Percentiles rank a stretch among this genome's conserved stretches.
Evolutionary conservation across 768 basidiomycete species (phyloP).

Genomic region (Pulveroboletus sp.): DNA sequence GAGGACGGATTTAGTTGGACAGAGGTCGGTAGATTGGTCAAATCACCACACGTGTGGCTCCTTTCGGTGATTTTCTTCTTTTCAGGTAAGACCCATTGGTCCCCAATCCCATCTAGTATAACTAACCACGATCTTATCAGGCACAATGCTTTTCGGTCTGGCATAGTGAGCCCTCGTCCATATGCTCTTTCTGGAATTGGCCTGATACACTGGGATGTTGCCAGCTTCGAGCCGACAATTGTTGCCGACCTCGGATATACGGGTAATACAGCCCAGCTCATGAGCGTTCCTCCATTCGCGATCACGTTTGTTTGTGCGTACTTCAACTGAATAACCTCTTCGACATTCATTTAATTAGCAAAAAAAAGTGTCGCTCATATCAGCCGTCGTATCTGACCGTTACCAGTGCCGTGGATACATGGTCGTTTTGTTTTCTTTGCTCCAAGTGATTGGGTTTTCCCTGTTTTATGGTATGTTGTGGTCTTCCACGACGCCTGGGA

Average conservation of each 20-base stretch:
- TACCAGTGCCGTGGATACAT: conserved; percentile 49
- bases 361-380: conserved; percentile 34
- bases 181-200: no score
- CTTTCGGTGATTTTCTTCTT: conserved; percentile 44
- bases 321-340: background rate
- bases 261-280: conserved; percentile 35
- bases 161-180: conserved; percentile 18
- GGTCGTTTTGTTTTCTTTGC: conserved; percentile 40
- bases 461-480: conserved; percentile 47
- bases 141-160: conserved; percentile 14
- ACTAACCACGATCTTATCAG: conserved; percentile 9
- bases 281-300: conserved; percentile 51
- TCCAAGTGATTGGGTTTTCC: conserved; percentile 48
- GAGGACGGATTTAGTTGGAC: conserved; percentile 53
- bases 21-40: conserved; percentile 49
- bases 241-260: no score
- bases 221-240: no score
- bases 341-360: background rate
- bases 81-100: conserved; percentile 36
- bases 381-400: conserved; percentile 50
- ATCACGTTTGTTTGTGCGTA: conserved; percentile 42
- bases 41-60: conserved; percentile 50
- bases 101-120: background rate
- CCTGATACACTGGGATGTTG: no score
- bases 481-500: background rate